phyloP scores from a whole-genome alignment of 73 alveolate species.

The Tetrahymena elliotti region DNA sequence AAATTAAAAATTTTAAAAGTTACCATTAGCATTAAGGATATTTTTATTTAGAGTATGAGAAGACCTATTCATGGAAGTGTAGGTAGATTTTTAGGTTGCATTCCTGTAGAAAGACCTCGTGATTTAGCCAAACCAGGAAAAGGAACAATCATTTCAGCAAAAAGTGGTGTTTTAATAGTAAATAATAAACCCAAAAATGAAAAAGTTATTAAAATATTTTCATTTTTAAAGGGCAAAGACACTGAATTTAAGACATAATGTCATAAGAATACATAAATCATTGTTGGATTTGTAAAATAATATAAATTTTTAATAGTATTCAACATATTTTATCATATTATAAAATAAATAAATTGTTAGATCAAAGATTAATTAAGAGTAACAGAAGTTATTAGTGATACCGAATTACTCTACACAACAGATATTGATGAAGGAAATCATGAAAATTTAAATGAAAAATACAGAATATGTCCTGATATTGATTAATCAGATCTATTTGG shows the following conservation, averaged over 20 bases:
- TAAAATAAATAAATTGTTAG: slow-evolving; percentile 35
- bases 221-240: slow-evolving; percentile 43
- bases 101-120: slow-evolving; percentile 81
- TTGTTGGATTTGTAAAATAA: slow-evolving; percentile 21
- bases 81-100: slow-evolving; percentile 64
- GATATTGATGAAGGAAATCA: slow-evolving; percentile 17
- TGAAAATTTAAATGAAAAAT: slow-evolving; percentile 32
- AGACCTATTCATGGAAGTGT: slow-evolving; percentile 63
- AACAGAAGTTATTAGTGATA: neutral
- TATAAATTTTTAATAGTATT: neutral
- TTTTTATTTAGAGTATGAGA: slow-evolving; percentile 28
- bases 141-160: slow-evolving; percentile 50
- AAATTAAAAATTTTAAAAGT: slow-evolving; percentile 27
- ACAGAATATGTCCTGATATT: slow-evolving; percentile 81
- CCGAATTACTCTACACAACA: slow-evolving; percentile 6
- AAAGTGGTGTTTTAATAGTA: slow-evolving; percentile 18
- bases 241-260: slow-evolving; percentile 53
- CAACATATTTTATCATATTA: slow-evolving; percentile 24
- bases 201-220: neutral
- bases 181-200: neutral
- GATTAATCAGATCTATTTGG: slow-evolving; percentile 86
- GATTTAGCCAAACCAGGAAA: slow-evolving; percentile 61
- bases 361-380: slow-evolving; percentile 40
- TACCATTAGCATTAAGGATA: slow-evolving; percentile 4
- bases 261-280: slow-evolving; percentile 46